A percentile compares a stretch with the other conserved stretches of the same genome.
Evolutionary conservation across 108 stramenopile species (phyloP).

Genomic region (Schizochytrium sp.): DNA sequence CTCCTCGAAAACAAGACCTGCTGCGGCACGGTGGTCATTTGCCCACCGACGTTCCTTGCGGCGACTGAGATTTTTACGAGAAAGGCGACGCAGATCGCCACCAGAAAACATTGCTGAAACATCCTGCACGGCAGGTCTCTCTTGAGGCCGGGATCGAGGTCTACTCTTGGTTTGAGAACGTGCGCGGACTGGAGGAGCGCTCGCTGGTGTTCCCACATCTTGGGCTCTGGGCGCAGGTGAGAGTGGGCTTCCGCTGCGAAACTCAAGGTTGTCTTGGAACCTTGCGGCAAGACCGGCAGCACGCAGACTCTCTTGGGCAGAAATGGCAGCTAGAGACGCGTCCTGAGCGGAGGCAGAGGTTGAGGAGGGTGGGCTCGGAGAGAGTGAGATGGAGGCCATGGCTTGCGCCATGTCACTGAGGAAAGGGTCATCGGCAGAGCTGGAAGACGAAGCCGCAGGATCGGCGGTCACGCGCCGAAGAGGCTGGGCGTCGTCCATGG

Average conservation of each 20-base stretch:
- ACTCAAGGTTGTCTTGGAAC: neutral
- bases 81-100: neutral
- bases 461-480: conserved; percentile 1
- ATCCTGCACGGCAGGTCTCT: conserved; percentile 7
- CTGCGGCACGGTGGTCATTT: conserved; percentile 22
- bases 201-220: neutral
- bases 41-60: conserved; percentile 53
- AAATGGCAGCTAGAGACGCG: too few species aligned
- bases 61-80: neutral
- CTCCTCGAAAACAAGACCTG: neutral
- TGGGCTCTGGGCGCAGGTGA: neutral
- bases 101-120: neutral
- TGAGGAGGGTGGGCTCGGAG: neutral
- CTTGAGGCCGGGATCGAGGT: neutral
- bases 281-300: too few species aligned
- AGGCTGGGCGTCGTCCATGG: neutral
- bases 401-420: conserved; percentile 20
- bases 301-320: too few species aligned
- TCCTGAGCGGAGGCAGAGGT: neutral
- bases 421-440: neutral
- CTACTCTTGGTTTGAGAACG: neutral
- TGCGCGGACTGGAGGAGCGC: neutral
- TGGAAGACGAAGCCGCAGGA: neutral
- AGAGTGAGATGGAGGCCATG: neutral
- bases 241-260: neutral